Evolutionary conservation across 331 rosid genomes (phyloP).

Genomic region (Quercus tomentella): DNA sequence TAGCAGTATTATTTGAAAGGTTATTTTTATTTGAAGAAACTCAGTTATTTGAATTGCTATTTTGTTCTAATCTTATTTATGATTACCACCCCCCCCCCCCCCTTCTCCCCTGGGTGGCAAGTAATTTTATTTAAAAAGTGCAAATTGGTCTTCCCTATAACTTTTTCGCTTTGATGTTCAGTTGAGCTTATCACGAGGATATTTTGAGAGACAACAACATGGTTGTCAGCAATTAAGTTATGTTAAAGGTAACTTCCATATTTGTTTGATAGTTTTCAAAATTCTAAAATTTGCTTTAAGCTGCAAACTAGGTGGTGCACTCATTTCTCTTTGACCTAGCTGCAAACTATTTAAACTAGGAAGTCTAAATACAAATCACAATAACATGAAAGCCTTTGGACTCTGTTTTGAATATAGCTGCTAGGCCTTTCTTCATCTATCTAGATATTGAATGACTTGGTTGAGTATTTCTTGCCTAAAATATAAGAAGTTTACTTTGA

Average conservation of each 20-base stretch:
- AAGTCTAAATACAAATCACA: neutral
- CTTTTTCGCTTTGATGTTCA: slow-evolving; percentile 39
- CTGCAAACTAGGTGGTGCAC: slow-evolving; percentile 7
- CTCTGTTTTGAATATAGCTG: slow-evolving; percentile 18
- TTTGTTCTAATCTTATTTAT: slow-evolving; percentile 1
- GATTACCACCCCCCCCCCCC: neutral
- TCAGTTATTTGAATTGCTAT: neutral
- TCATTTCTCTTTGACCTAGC: neutral
- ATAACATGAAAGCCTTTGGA: slow-evolving; percentile 9
- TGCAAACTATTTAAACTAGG: neutral
- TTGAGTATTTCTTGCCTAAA: neutral
- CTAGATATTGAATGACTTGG: neutral
- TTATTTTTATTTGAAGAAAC: neutral
- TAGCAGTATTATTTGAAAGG: neutral
- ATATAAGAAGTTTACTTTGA: neutral
- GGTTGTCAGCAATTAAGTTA: slow-evolving; percentile 38
- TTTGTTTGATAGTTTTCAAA: slow-evolving; percentile 17
- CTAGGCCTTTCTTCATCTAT: neutral
- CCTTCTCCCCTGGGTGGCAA: no score
- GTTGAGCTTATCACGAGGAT: slow-evolving; percentile 56
- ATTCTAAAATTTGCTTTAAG: slow-evolving; percentile 7
- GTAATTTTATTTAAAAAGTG: neutral
- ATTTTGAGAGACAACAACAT: slow-evolving; percentile 37
- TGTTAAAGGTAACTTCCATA: slow-evolving; percentile 54
- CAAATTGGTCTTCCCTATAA: slow-evolving; percentile 8